Evolutionary conservation across 345 rosid species (phyloP), one percentile per base, ranked within the genome.

Genomic region (Salix koriyanagi): DNA sequence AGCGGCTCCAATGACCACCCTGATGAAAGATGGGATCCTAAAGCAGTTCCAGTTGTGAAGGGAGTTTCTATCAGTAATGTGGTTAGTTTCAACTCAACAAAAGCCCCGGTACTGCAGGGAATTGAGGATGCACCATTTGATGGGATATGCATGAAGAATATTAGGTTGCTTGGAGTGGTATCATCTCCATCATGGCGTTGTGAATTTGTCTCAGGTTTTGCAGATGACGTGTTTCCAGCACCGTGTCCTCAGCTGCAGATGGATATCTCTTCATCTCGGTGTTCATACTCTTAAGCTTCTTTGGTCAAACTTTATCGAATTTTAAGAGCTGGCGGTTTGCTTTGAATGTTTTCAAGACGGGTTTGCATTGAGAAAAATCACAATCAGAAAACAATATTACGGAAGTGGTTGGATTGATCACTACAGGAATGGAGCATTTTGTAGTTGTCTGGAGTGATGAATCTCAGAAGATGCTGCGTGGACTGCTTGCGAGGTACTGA

Each of bases 1-100:
- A 85, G 91, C 58, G 99, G 97, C 73, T 85, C 99, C 12, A 87
- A 96, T 62, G 99, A 96, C 75, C 99, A 96, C 78, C 96, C 99
- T 0, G 95, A 94, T 39, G 87, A 87, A 3, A 80, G 86, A 34
- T 96, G 99, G 99, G 97, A 96, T 84, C 89, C 83, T 1, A 89
- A 87, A 42, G 98, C 98, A 26, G 19, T 92, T 68, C 99, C 98
- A 2, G 75, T 76, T 67, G 93, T 96, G 39, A 89, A 86, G 84
- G 97, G 94, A 16, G 82, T 96, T 18, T 87, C 67, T 46, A 83
- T 96, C 26, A 83, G 90, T 60, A 83, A 96, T 23, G 80, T 96
- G 6, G 82, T 91, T 62, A 86, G 97, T 76, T 37, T 86, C 67
- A 91, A 96, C 72, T 89, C 98, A 6, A 92, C 91, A 13, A 94